Base-by-base conservation (phyloP, 106 monocot genomes). In the Iris macrosiphon region DNA sequence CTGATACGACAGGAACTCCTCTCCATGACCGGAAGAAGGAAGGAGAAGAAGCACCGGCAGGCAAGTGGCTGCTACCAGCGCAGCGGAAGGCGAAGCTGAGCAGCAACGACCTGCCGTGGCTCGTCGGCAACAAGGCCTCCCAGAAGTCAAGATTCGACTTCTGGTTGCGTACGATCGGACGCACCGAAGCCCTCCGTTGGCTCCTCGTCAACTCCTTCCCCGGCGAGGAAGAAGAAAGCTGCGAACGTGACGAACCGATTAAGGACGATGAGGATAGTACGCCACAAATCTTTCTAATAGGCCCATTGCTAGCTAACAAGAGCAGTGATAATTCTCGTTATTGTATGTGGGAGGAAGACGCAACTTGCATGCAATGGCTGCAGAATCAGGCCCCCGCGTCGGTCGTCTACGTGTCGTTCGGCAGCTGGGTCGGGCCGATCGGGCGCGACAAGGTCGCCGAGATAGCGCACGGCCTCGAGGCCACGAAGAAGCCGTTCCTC, bases 141-240 rank as follows among this genome's bases (percentile, higher is more conserved):
- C 71, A 60, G 37, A 66, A 21, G 10, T 57, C 66, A 49, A 81
- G 85, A 40, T 57, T 57, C 40, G 40, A 57, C 30, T 57, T 57
- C 19, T 57, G 57, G 57, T 8, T 57, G 25, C 57, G 57, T 6
- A 40, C 57, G 4, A 57, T 57, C 30, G 14, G 2, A 4, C 23
- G 57, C 1, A 15, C 40, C 26, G 5, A 5, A 23, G n/a, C 57
- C 6, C 57, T 57, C 40, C 20, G 39, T 16, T 57, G 4, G 2
- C 23, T 57, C 57, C 48, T 85, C 35, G 35, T 73, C 85, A 91
- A 85, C 66, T 76, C 85, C 50, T 91, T 91, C 64, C 30, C 65
- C 3, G 59, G 19, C 1, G 47, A 49, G 19, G 80, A 59, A 25
- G 47, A 57, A 4, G 42, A 41, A 41, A 31, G 31, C 4, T 11